Evolutionary conservation across 2,329 filamentous ascomycete genomes (phyloP), one percentile per base, ranked within the genome.

Genomic region (Karstenula rhodostoma): DNA sequence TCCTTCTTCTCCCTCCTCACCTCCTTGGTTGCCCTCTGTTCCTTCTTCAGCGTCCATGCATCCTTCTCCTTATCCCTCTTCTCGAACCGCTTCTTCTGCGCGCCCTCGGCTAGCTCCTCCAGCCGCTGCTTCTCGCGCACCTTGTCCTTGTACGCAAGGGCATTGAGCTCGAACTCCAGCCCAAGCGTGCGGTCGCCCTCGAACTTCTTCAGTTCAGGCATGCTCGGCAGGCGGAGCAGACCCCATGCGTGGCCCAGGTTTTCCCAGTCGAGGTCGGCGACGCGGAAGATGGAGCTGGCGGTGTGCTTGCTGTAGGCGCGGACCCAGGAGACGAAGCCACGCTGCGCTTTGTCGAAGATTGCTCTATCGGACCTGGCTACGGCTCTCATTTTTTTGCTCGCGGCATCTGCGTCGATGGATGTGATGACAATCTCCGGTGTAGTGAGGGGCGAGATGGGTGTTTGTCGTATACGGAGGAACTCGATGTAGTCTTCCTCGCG

Each of bases 301-400:
- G 94, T 89, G 72, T 98, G 95, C 71, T 95, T 96, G 73, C 88
- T 91, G 80, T 98, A 98, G 67, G 92, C 91, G 73, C 93, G 88
- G 1, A 96, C 88, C 91, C 93, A 98, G 73, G 91, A 94, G 23
- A 98, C 94, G 69, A 99, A 98, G 0, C 90, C 95, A 63, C 90
- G 89, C 73, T 97, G 93, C 0, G 91, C 93, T 72, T 96, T 95
- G 76, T 97, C 93, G 75, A 95, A 90, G 12, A 95, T 74, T 27
- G 87, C 86, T 25, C 90, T 82, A 73, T 92, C 90, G 42, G 80
- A 77, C 29, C 81, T 79, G 13, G 89, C 85, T 3, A 86, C 73
- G 12, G 82, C 79, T 27, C 92, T 86, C 58, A 96, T 90, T 48
- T 79, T 83, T 10, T 85, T 76, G 0, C 87, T 88, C 0, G 85